Conservation (phyloP, 495 filamentous ascomycete species). For the Terfezia boudieri region DNA sequence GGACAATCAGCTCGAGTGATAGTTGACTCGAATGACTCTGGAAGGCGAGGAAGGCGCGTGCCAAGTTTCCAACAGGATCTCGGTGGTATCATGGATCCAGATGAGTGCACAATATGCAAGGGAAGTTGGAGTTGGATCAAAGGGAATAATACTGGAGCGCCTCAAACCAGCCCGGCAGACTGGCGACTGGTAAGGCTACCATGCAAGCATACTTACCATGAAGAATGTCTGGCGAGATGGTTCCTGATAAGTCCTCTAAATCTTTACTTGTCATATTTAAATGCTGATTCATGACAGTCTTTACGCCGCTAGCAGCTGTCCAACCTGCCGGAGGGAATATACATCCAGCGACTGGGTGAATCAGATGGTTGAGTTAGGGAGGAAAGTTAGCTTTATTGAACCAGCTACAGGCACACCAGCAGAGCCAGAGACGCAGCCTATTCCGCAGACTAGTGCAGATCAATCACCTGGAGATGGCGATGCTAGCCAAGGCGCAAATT, state of each 20-base stretch:
- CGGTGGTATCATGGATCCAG: not conserved
- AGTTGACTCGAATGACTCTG: not conserved
- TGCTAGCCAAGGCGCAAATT: not conserved
- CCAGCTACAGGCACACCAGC: not conserved
- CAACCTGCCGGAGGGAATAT: not conserved
- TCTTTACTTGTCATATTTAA: not conserved
- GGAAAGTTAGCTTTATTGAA: not conserved
- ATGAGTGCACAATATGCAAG: not conserved
- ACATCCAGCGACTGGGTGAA: not conserved
- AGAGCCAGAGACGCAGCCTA: not conserved
- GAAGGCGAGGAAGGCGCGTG: not conserved
- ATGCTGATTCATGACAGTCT: not conserved
- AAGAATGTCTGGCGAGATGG: not conserved
- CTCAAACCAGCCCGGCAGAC: not conserved
- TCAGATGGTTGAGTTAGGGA: not conserved
- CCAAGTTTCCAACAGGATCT: not conserved
- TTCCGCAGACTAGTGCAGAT: not conserved
- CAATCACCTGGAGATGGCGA: not conserved
- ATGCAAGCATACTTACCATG: not conserved
- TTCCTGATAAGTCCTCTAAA: not conserved
- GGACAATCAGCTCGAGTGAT: not conserved
- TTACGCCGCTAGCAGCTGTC: not conserved
- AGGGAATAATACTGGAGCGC: not conserved
- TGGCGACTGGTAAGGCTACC: not conserved
- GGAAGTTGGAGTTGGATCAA: not conserved